Evolutionary conservation across 164 flowering plant species (phyloP), one percentile per base, ranked within the genome.

Genomic region (Nymphaea colorata): DNA sequence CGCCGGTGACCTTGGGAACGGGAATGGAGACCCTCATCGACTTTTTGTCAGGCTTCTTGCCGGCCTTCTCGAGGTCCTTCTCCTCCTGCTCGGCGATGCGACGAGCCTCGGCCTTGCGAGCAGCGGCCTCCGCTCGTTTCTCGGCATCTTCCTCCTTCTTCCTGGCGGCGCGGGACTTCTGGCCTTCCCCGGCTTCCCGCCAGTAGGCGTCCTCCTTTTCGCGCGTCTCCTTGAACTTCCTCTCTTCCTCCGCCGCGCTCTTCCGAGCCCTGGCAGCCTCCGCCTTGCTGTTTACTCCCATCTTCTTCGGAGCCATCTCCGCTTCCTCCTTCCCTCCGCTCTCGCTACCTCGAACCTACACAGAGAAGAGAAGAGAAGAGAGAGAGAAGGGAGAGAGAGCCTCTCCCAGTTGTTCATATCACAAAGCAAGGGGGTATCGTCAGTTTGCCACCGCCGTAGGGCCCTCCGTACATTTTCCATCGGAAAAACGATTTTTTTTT

Each of bases 231-330:
- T 79, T 79, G 2, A 84, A 92, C 69, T 90, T 91, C 51, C 82
- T 81, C 67, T 94, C 98, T 57, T 86, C 4, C 16, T 91, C 98
- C 3, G 86, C 67, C 44, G 96, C 88, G 82, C 62, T 76, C 80
- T 81, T 86, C 44, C 96, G 87, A 53, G 84, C 91, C 79, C 88
- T 79, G 36, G 98, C 96, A 62, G 67, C 96, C 77, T 94, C 99
- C 43, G 99, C 97, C 70, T 94, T 94, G 85, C 85, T 88, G 86
- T 94, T 94, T 43, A 79, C 82, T 16, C 96, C 93, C 87, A 90
- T 83, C 82, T 93, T 93, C 86, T 90, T 93, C 87, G 98, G 98
- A 96, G 85, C 85, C 77, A 67, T 73, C 61, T 16, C 43, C 62
- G 55, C 16, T 42, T 43, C 16, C 42, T 14, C 11, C n/a, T 59